phyloP scores from a whole-genome alignment of 2,329 filamentous ascomycete species.

The Metarhizium album region DNA sequence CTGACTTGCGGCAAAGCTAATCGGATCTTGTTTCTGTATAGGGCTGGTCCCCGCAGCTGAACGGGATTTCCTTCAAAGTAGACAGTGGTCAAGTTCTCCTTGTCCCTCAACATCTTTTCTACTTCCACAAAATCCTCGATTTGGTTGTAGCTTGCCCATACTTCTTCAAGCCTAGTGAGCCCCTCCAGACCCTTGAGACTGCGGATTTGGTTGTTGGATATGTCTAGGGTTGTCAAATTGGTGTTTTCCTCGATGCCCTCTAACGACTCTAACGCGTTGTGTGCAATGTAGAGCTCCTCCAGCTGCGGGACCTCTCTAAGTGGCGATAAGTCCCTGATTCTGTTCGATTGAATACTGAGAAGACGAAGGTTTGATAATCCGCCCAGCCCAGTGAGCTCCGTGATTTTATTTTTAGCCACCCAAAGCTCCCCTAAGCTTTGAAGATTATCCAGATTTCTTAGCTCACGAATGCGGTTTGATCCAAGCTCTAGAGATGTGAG shows the following conservation, averaged over 20 bases:
- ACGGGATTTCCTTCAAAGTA: constrained; percentile 95
- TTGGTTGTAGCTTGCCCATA: constrained; percentile 91
- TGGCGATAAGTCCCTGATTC: constrained; percentile 67
- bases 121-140: constrained; percentile 73
- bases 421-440: constrained; percentile 77
- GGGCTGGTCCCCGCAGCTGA: constrained; percentile 64
- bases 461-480: constrained; percentile 82
- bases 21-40: constrained; percentile 90
- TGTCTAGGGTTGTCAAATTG: constrained; percentile 69
- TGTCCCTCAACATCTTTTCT: constrained; percentile 66
- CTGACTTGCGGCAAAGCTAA: constrained; percentile 76
- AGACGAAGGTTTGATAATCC: constrained; percentile 71
- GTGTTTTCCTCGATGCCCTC: constrained; percentile 58
- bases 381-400: constrained; percentile 65
- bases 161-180: constrained; percentile 66
- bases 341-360: constrained; percentile 91
- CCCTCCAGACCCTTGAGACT: constrained; percentile 62
- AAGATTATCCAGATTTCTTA: constrained; percentile 72
- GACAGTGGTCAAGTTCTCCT: constrained; percentile 72
- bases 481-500: constrained; percentile 81
- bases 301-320: constrained; percentile 64
- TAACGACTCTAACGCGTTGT: constrained; percentile 77
- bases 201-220: constrained; percentile 76
- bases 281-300: constrained; percentile 90
- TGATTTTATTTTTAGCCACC: constrained; percentile 96